Percentiles rank a stretch among this genome's conserved stretches.
phyloP scores from a whole-genome alignment of 2,329 filamentous ascomycete genomes.

The Calonectria hongkongensis region DNA sequence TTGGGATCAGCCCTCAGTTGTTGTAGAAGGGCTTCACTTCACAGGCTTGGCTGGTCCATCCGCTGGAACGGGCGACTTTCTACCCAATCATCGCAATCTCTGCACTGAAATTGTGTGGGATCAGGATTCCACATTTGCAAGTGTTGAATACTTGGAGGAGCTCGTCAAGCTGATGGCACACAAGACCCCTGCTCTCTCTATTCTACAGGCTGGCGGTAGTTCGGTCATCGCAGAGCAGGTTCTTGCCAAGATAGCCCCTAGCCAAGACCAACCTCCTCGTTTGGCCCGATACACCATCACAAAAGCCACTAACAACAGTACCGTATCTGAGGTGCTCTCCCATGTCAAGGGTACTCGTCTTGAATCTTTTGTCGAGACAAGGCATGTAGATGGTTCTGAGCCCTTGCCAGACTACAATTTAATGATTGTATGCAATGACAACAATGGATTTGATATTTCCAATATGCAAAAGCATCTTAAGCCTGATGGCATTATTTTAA shows the following conservation, averaged over 20 bases:
- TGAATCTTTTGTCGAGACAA: slow-evolving; percentile 56
- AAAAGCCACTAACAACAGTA: slow-evolving; percentile 35
- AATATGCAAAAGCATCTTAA: slow-evolving; percentile 53
- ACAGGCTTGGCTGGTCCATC: slow-evolving; percentile 58
- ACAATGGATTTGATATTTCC: slow-evolving; percentile 37
- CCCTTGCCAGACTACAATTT: slow-evolving; percentile 58
- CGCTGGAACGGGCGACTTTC: slow-evolving; percentile 58
- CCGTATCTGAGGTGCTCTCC: slow-evolving; percentile 27
- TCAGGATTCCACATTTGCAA: slow-evolving; percentile 58
- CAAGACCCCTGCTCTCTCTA: slow-evolving; percentile 61
- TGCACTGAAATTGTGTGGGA: slow-evolving; percentile 71
- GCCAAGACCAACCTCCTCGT: slow-evolving; percentile 53
- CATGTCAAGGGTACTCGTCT: slow-evolving; percentile 42
- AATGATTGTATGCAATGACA: slow-evolving; percentile 53
- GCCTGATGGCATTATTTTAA: slow-evolving; percentile 56
- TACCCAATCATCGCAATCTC: slow-evolving; percentile 70
- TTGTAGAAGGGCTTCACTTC: slow-evolving; percentile 67
- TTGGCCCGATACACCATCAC: slow-evolving; percentile 60
- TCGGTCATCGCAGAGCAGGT: slow-evolving; percentile 46
- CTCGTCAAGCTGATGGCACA: slow-evolving; percentile 61
- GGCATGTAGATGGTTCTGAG: slow-evolving; percentile 47
- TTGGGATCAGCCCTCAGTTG: slow-evolving; percentile 60
- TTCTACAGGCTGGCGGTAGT: slow-evolving; percentile 63
- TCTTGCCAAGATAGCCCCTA: slow-evolving; percentile 53
- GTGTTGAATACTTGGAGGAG: slow-evolving; percentile 46